Evolutionary conservation across 208 protist species (phyloP).

Genomic region (Entamoeba invadens): DNA sequence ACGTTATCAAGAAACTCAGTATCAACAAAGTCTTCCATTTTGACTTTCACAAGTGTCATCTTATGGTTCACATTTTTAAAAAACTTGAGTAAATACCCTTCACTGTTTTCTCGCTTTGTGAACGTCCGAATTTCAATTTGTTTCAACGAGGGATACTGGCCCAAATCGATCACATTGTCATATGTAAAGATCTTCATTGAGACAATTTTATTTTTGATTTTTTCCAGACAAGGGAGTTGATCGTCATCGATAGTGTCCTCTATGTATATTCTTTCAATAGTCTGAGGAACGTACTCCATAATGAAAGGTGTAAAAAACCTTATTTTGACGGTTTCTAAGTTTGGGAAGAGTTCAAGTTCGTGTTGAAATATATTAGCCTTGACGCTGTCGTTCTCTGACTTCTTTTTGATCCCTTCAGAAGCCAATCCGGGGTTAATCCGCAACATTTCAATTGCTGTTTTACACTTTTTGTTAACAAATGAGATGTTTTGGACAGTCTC

Average conservation of each 20-base stretch:
- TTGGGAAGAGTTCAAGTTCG: neutral
- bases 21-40: neutral
- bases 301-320: neutral
- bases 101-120: neutral
- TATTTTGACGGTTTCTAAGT: neutral
- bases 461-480: neutral
- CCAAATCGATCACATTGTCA: neutral
- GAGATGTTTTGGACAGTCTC: neutral
- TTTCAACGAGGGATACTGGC: neutral
- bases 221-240: neutral
- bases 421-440: neutral
- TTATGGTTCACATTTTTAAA: neutral
- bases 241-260: neutral
- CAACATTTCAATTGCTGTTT: neutral
- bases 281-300: neutral
- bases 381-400: neutral
- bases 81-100: neutral
- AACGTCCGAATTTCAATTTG: neutral
- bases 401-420: neutral
- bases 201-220: neutral
- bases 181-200: neutral
- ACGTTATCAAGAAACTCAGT: neutral
- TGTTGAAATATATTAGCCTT: neutral
- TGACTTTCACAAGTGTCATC: neutral
- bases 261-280: neutral